Evolutionary conservation across 2,329 filamentous ascomycete species (phyloP), one percentile per base, ranked within the genome.

Genomic region (Trichoderma hamatum): DNA sequence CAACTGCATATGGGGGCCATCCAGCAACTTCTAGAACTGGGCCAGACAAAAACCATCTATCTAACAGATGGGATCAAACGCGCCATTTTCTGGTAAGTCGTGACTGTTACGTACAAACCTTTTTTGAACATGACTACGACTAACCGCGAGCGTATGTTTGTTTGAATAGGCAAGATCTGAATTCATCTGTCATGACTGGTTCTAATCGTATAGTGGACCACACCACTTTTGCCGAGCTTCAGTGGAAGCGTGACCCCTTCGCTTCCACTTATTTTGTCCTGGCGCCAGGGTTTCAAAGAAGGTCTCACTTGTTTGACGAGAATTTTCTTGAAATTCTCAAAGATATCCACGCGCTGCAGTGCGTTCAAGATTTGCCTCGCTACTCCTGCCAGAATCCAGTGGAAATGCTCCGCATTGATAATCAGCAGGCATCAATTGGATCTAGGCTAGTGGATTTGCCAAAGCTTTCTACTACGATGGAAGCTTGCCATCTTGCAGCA

Each of bases 341-440:
- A 4, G 46, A 49, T 13, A 49, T 49, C 11, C 46, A 49, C 46
- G 46, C 46, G 21, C 46, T 49, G 46, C 46, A 49, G 21, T 49
- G 46, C 10, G 46, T 49, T 11, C 46, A 49, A 21, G 46, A 49
- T 49, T 14, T 49, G 46, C 46, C 46, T 11, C 46, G 46, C 46
- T 49, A 49, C 46, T 49, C 46, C 9, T 49, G 46, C 21, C 46
- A 49, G 46, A 49, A 49, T 49, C 46, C 46, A 24, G 46, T 49
- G 46, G 52, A 60, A 26, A 60, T 60, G 56, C 56, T 60, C 34
- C 56, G 56, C 11, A 30, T 60, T 43, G 56, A 60, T 19, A 60
- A 60, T 19, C 56, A 60, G 56, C 34, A 60, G 34, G 56, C 56
- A 43, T 60, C 56, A 3, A 60, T 60, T 11, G 56, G 56, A 5